Evolutionary conservation across 2,329 filamentous ascomycete genomes (phyloP), one percentile per base, ranked within the genome.

Genomic region (Penicillium sp.): DNA sequence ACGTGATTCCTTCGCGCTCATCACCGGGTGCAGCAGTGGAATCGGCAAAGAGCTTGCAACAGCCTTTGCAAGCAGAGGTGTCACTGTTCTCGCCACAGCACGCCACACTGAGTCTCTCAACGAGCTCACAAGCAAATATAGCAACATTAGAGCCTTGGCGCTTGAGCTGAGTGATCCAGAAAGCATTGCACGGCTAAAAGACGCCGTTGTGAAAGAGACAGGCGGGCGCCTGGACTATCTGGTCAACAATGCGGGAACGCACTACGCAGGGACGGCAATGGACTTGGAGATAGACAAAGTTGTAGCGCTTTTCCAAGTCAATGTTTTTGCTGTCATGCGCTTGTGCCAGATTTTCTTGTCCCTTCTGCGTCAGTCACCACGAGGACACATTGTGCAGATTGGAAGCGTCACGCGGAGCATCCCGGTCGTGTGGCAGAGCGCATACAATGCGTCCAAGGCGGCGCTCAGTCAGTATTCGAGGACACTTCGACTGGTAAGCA

Each of bases 381-480:
- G 57, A 8, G 47, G 37, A 13, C 65, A 57, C 12, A 68, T 68
- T 44, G 66, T 67, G 58, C 66, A 68, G 53, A 65, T 68, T 44
- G 65, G 63, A 17, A 68, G 66, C 13, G 66, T 68, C 24, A 68
- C 66, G 3, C 55, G 66, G 37, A 33, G 33, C 33, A 22, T 59
- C 19, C 56, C 56, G 12, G 56, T 59, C 26, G 47, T 59, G 12
- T 59, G 56, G 56, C 56, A 59, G n/a, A 8, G 47, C 4, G 35
- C 49, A 17, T 59, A 59, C 49, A 59, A 59, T 45, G 56, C 56
- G 19, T 59, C 56, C 35, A 59, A 59, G n/a, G 56, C 56, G 0
- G 56, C 56, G 22, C 56, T 59, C n/a, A 59, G 56, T 24, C 56
- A 59, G 35, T 53, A 59, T 33, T 33, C 56, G 2, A 59, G 37